A percentile compares a stretch with the other conserved stretches of the same genome.
Conservation (phyloP, 495 filamentous ascomycete species). For the Bathelium albidoporum region DNA sequence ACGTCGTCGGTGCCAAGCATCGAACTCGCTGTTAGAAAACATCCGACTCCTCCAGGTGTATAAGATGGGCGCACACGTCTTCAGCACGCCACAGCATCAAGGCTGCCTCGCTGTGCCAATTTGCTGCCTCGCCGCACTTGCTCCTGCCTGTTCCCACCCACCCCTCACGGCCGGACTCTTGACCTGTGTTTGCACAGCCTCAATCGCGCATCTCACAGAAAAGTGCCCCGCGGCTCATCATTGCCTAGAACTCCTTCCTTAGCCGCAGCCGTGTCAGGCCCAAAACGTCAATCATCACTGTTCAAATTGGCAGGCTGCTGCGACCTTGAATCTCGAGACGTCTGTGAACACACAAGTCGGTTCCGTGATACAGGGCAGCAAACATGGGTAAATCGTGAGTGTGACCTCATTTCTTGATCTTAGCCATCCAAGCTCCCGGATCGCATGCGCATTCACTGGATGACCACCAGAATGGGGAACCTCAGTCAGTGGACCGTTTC, state of each 20-base stretch:
- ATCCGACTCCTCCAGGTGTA: not conserved
- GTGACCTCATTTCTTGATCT: not conserved
- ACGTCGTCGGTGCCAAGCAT: not conserved
- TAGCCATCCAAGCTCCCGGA: not conserved
- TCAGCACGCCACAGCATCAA: not conserved
- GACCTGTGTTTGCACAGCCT: constrained; percentile 1
- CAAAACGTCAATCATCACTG: not conserved
- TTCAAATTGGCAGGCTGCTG: not conserved
- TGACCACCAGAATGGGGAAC: too few relatives aligned
- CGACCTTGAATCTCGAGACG: not conserved
- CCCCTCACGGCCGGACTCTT: not conserved
- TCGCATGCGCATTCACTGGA: not conserved
- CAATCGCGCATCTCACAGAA: not conserved
- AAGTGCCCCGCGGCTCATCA: not conserved
- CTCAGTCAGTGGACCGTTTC: not conserved
- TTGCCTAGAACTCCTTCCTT: not conserved
- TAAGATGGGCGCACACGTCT: not conserved
- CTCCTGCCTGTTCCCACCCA: not conserved
- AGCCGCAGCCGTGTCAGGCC: not conserved
- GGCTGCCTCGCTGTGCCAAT: not conserved
- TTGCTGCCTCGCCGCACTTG: not conserved
- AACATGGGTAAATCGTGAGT: constrained; percentile 4
- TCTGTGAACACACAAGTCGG: not conserved
- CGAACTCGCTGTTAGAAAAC: not conserved
- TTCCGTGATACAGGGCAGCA: too few relatives aligned